Conservation (phyloP, 495 filamentous ascomycete species). For the Tuber indicum region DNA sequence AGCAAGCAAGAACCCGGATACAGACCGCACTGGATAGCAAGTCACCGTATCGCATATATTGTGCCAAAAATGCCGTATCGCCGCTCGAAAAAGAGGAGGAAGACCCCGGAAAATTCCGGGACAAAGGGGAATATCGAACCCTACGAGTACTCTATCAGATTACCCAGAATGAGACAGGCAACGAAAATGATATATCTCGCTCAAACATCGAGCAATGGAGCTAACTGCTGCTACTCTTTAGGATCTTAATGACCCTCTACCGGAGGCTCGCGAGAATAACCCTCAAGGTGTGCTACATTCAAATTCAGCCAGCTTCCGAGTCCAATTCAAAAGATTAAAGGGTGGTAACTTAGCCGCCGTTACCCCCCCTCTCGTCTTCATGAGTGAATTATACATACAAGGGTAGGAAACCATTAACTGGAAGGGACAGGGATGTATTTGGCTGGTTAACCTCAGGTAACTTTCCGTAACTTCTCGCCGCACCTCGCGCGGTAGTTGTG, state of each 20-base stretch:
- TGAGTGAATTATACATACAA: background rate
- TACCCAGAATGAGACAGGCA: background rate
- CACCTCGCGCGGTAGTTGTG: background rate
- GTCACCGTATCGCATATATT: background rate
- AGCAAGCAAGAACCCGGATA: background rate
- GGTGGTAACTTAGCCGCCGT: background rate
- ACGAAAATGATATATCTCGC: background rate
- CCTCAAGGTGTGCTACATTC: background rate
- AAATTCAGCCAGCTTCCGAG: background rate
- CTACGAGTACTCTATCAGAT: background rate
- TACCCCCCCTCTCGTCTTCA: background rate
- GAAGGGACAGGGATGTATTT: background rate
- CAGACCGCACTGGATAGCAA: background rate
- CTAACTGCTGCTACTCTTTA: background rate
- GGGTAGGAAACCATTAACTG: background rate
- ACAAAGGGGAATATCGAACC: background rate
- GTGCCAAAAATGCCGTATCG: background rate
- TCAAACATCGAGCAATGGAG: background rate
- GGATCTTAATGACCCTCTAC: background rate
- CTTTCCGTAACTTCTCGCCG: background rate
- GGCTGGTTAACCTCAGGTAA: background rate
- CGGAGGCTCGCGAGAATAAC: background rate
- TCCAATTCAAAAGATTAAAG: background rate
- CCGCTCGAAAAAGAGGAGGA: background rate
- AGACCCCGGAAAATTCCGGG: background rate